phyloP scores from a whole-genome alignment of 345 rosid species.

The Citrus mangshanensis region DNA sequence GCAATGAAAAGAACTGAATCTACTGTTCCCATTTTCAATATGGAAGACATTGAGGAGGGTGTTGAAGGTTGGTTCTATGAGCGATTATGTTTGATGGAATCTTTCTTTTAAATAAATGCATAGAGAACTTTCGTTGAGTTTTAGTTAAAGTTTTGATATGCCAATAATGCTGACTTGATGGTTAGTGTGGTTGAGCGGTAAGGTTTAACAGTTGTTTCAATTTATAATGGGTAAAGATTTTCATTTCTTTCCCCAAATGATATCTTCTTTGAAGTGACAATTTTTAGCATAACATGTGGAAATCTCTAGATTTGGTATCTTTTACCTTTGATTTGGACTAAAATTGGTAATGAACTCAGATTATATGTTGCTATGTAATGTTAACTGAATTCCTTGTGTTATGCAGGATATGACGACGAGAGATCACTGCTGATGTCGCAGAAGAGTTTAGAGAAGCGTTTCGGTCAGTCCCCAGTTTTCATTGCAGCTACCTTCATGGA shows the following conservation, averaged over 20 bases:
- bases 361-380: background rate
- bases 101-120: background rate
- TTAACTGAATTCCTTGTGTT: slow-evolving; percentile 15
- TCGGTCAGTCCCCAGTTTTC: slow-evolving; percentile 98
- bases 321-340: background rate
- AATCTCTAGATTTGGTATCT: background rate
- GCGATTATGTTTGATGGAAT: background rate
- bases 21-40: slow-evolving; percentile 89
- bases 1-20: slow-evolving; percentile 92
- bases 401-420: slow-evolving; percentile 97
- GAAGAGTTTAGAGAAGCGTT: slow-evolving; percentile 95
- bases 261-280: slow-evolving; percentile 1
- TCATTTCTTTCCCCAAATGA: background rate
- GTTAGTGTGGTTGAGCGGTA: background rate
- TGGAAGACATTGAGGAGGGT: slow-evolving; percentile 98
- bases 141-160: background rate
- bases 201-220: background rate
- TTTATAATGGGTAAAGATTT: background rate
- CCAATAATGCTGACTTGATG: background rate
- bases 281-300: background rate
- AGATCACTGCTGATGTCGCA: slow-evolving; percentile 98
- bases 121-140: background rate
- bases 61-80: slow-evolving; percentile 71
- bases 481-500: slow-evolving; percentile 99
- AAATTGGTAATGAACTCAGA: background rate